A percentile compares a stretch with the other conserved stretches of the same genome.
Evolutionary conservation across 306 rosid genomes (phyloP).

Genomic region (Begonia peltatifolia): DNA sequence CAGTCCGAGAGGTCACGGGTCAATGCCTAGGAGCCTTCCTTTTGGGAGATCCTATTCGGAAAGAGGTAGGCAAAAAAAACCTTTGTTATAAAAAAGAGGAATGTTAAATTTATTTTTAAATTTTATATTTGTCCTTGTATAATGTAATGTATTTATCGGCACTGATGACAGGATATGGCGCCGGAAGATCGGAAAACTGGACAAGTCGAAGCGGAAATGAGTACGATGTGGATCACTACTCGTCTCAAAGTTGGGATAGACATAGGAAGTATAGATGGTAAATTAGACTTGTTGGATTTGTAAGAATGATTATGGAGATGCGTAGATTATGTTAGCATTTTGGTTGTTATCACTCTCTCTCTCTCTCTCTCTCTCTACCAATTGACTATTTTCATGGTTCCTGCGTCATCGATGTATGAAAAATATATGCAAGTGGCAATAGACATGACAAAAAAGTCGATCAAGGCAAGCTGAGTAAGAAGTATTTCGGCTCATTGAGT

Average conservation of each 20-base stretch:
- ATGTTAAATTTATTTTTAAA: too few relatives aligned
- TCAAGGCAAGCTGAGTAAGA: too few relatives aligned
- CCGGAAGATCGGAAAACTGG: background rate
- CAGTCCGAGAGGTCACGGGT: conserved; percentile 9
- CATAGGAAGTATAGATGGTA: background rate
- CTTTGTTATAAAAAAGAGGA: background rate
- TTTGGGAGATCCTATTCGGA: conserved; percentile 28
- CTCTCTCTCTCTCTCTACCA: too few relatives aligned
- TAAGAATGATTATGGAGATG: too few relatives aligned
- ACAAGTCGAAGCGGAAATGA: background rate
- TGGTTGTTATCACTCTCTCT: too few relatives aligned
- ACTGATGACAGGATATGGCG: conserved; percentile 1
- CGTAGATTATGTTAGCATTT: too few relatives aligned
- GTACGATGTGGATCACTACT: background rate
- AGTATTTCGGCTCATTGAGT: too few relatives aligned
- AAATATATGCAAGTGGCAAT: too few relatives aligned
- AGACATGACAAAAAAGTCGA: too few relatives aligned
- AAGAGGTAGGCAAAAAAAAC: conserved; percentile 34
- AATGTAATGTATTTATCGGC: conserved; percentile 32
- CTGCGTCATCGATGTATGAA: too few relatives aligned
- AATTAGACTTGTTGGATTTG: too few relatives aligned
- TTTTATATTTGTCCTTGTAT: background rate
- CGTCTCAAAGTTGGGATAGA: background rate
- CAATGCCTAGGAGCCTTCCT: conserved; percentile 25
- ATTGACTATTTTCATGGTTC: too few relatives aligned